A percentile compares a stretch with the other conserved stretches of the same genome.
phyloP scores from a whole-genome alignment of 495 filamentous ascomycete genomes.

The Neurospora tetrasperma region DNA sequence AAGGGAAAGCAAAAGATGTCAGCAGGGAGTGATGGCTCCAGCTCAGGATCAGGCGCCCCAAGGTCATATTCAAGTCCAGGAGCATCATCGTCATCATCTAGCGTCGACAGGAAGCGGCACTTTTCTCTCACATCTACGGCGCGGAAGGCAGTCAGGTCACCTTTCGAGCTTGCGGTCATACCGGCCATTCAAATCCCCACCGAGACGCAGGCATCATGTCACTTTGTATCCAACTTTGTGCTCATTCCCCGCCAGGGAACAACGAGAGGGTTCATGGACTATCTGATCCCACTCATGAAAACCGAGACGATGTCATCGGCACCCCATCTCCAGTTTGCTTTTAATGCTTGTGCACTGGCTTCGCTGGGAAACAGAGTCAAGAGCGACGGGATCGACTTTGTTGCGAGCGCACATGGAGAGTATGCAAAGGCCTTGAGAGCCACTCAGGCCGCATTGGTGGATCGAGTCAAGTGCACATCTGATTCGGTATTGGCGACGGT shows the following conservation, averaged over 20 bases:
- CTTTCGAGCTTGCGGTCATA: slow-evolving; percentile 13
- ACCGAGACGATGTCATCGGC: slow-evolving; percentile 21
- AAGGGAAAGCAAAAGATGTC: slow-evolving; percentile 15
- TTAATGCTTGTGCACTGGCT: slow-evolving; percentile 52
- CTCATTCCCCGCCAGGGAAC: slow-evolving; percentile 34
- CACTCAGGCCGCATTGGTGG: slow-evolving; percentile 43
- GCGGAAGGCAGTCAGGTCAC: slow-evolving; percentile 3
- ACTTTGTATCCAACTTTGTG: slow-evolving; percentile 49
- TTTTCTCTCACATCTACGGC: not conserved
- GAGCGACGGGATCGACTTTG: slow-evolving; percentile 21
- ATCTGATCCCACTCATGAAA: slow-evolving; percentile 44
- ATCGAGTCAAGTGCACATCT: slow-evolving; percentile 26
- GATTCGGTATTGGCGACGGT: slow-evolving; percentile 53
- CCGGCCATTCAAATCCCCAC: slow-evolving; percentile 26
- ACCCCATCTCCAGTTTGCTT: slow-evolving; percentile 27
- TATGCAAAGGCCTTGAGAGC: slow-evolving; percentile 43
- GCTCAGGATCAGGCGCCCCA: not conserved
- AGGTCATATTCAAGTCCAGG: not conserved
- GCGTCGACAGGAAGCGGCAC: not conserved
- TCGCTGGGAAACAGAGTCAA: slow-evolving; percentile 39
- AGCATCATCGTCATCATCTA: not conserved
- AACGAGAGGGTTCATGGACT: slow-evolving; percentile 45
- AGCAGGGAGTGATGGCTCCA: not conserved
- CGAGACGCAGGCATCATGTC: slow-evolving; percentile 41
- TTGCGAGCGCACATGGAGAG: slow-evolving; percentile 29